Base-by-base conservation (phyloP, 176 grass and related monocot genomes). In the Zoysia pacifica region DNA sequence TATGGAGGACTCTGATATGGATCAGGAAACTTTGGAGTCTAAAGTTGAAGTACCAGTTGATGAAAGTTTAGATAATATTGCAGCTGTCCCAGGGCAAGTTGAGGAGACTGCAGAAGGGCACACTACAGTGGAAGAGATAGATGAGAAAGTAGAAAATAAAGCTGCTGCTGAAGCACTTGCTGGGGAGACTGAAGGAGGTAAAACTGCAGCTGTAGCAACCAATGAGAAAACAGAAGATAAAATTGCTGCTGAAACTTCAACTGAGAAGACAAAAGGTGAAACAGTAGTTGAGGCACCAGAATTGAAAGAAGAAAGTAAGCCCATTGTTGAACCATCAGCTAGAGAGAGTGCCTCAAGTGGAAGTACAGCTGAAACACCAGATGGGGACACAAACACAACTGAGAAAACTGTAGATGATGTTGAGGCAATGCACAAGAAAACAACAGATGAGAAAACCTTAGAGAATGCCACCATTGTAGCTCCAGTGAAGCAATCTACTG, bases 51-150 rank as follows among this genome's bases (percentile, higher is more conserved):
- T 61, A 48, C 47, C 55, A 65, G 15, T 48, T n/a, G 48, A 70
- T 39, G 62, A 88, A 52, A 70, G 18, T 41, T 3, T 74, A 49
- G 81, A 80, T 62, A 39, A 64, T 80, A 62, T 64, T 80, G 7
- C 15, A 67, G 39, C 37, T 49, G 37, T 43, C 7, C 5, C 13
- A 37, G 51, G 35, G 60, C 55, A 71, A 45, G 53, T 16, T 54
- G 49, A 63, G 11, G 73, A 55, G 16, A 77, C 65, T 50, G 49
- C 19, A 44, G 72, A 81, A 81, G 43, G 44, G 44, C 67, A 66
- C 59, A 49, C 4, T 50, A 51, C 61, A 72, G n/a, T 38, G 69
- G 72, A 58, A 58, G 82, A 11, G 47, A 52, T 16, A 80, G 54
- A 36, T 16, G 35, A 79, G 58, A 54, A 56, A 59, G 37, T 41